Evolutionary conservation across 1,284 basidiomycete species (phyloP), one percentile per base, ranked within the genome.

Genomic region (Cryptococcus sp.): DNA sequence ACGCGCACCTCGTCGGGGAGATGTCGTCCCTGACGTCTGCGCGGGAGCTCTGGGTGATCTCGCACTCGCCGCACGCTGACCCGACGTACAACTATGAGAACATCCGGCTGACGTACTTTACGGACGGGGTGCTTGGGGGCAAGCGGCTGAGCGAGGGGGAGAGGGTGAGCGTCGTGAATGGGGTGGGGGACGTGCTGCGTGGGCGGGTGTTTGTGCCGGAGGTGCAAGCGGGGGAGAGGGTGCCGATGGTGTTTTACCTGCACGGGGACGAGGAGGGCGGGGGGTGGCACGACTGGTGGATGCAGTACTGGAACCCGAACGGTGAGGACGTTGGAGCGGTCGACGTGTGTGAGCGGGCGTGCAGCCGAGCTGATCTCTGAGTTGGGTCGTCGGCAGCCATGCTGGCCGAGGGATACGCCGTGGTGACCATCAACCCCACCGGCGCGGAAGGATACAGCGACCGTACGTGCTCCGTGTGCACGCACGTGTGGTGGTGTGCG

Each of bases 11-110:
- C 38, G 62, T 66, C 15, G 61, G 58, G 1, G 21, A 62, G 35
- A 66, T 60, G 44, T 58, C 57, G 15, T 59, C 59, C 16, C 20
- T 44, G 4, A 39, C 18, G 15, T 16, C 21, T 20, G 40, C 24
- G 4, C 47, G 47, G 7, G 62, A 66, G 39, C 46, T 64, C 13
- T 66, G 55, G 53, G 62, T 66, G 16, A 60, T 64, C 6, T 63
- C 62, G 28, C 64, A 66, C 53, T 59, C 56, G 8, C 64, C 64
- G 7, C 60, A 56, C 40, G 50, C 62, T 13, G 64, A 66, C 54
- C 64, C 62, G 1, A 57, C 64, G 16, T 57, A 60, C 46, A 66
- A 58, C 46, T 64, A 52, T 39, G 64, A 66, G 53, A 52, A 66
- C 42, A 60, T 66, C 45, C 48, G 62, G 12, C 55, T 64, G 44